Evolutionary conservation across 768 basidiomycete genomes (phyloP).

Genomic region (Tulasnella sp.): DNA sequence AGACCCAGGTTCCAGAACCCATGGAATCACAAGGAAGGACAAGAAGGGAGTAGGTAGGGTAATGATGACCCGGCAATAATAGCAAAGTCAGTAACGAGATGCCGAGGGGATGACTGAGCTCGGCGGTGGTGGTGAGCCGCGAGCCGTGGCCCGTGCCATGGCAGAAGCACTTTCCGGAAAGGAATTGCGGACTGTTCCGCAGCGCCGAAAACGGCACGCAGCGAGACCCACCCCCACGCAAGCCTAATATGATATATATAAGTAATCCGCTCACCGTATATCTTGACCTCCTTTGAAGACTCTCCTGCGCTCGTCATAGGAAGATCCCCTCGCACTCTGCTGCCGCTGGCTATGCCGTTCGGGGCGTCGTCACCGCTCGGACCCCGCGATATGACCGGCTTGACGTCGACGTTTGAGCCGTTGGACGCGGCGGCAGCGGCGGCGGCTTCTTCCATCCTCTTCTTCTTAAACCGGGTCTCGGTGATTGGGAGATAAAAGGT

Average conservation of each 20-base stretch:
- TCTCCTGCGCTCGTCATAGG: background rate
- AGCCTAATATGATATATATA: slow-evolving; percentile 1
- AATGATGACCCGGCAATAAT: slow-evolving; percentile 32
- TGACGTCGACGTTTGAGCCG: slow-evolving; percentile 41
- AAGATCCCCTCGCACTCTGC: background rate
- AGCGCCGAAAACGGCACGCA: slow-evolving; percentile 21
- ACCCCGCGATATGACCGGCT: background rate
- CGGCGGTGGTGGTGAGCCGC: slow-evolving; percentile 50
- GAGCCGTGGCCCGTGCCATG: slow-evolving; percentile 35
- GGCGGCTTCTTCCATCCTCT: slow-evolving; percentile 75
- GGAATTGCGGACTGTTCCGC: slow-evolving; percentile 4
- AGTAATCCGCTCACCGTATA: slow-evolving; percentile 48
- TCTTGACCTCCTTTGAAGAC: slow-evolving; percentile 54
- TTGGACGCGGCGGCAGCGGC: slow-evolving; percentile 38
- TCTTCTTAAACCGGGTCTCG: slow-evolving; percentile 98
- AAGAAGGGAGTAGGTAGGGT: slow-evolving; percentile 25
- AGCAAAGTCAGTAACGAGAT: slow-evolving; percentile 32
- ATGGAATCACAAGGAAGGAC: slow-evolving; percentile 38
- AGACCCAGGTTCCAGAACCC: slow-evolving; percentile 44
- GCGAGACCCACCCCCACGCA: background rate
- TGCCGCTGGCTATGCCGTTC: background rate
- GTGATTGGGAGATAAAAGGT: slow-evolving; percentile 98
- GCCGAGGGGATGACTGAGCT: slow-evolving; percentile 9
- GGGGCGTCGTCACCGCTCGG: background rate
- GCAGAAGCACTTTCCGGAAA: background rate